Evolutionary conservation across 768 basidiomycete species (phyloP), one percentile per base, ranked within the genome.

Genomic region (Mycena kentingensis): DNA sequence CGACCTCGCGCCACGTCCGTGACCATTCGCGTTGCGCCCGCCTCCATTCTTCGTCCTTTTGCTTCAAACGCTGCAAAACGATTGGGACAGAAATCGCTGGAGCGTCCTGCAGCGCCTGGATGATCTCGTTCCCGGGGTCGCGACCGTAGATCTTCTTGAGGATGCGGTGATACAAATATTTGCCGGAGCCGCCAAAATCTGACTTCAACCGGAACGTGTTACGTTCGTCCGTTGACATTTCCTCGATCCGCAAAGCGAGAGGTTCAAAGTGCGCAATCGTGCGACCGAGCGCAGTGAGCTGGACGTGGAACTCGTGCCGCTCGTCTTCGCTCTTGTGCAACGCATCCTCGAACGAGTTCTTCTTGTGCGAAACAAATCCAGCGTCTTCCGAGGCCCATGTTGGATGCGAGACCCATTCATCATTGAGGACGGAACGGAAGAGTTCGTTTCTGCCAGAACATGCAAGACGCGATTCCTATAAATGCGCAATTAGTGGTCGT

Each of bases 291-390:
- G 88, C 92, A 65, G 97, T 93, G 35, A 99, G 82, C 61, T 95
- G 90, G 54, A 95, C 94, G 61, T 97, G 94, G 67, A 93, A 98
- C 70, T 98, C 96, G 70, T 98, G 93, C 25, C 97, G 85, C 69
- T 99, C 97, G 69, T 99, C 96, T 70, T 99, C 97, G 63, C 93
- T 89, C 71, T 93, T 93, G 74, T 98, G 94, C 51, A 98, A 76
- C 0, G 91, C 90, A 64, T 98, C 96, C 69, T 99, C 97, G 67
- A 89, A 98, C 5, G 84, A 80, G 66, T 98, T 99, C 76, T 98
- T 98, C 77, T 97, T 96, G 70, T 98, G 92, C 5, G 95, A 80
- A 57, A 93, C 83, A 62, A 97, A 97, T 10, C 92, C 94, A 1
- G 94, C 84, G 65, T 96, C 94, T 67, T 98, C 96, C 19, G 93